A percentile compares a stretch with the other conserved stretches of the same genome.
Evolutionary conservation across 2,329 filamentous ascomycete genomes (phyloP).

Genomic region (Grosmannia serpens): DNA sequence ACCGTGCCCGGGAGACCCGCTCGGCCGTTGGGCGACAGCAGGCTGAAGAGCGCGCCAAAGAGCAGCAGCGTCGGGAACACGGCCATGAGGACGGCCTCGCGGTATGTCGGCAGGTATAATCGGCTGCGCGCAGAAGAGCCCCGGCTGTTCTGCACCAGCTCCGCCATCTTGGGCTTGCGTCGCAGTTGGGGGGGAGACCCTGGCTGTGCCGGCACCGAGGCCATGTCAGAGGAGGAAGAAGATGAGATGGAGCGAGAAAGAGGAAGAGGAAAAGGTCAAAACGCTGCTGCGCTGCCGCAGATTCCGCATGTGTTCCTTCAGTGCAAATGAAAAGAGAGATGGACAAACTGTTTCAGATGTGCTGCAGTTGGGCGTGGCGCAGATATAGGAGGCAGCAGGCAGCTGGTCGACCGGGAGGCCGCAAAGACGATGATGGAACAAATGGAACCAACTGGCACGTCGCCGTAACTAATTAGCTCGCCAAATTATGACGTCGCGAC

Average conservation of each 20-base stretch:
- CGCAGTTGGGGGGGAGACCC: constrained; percentile 2
- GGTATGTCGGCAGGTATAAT: constrained; percentile 57
- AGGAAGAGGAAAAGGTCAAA: background rate
- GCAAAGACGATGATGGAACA: background rate
- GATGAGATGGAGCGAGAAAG: background rate
- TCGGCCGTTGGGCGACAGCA: constrained; percentile 62
- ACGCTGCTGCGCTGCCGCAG: background rate
- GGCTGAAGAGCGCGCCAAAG: constrained; percentile 70
- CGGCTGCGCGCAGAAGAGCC: constrained; percentile 23
- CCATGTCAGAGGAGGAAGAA: background rate
- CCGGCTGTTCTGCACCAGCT: background rate
- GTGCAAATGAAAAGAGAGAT: background rate
- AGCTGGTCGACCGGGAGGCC: background rate
- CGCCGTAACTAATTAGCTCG: background rate
- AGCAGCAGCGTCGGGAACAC: constrained; percentile 69
- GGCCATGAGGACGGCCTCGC: constrained; percentile 52
- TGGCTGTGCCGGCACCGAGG: constrained; percentile 1
- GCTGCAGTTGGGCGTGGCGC: background rate
- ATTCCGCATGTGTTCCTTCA: background rate
- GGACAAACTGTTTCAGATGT: background rate
- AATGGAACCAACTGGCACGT: background rate
- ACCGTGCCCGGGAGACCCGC: constrained; percentile 48
- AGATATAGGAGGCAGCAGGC: background rate
- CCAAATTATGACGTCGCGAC: background rate
- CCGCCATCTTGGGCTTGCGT: constrained; percentile 8